phyloP scores from a whole-genome alignment of 768 basidiomycete species.

The Panellus pusillus region DNA sequence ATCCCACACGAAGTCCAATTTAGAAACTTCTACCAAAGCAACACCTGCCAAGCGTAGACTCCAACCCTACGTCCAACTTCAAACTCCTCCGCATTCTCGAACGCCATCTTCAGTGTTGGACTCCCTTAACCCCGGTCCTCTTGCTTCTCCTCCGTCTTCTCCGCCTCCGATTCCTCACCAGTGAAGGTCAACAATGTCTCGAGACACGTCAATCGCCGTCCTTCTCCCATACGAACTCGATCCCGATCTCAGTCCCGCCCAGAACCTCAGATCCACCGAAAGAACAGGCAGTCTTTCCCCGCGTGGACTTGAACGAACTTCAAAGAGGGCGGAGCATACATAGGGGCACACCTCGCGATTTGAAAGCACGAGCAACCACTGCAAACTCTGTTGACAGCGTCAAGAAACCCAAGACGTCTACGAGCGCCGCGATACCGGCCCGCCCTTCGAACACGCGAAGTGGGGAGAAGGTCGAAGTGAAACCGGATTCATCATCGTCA shows the following conservation, averaged over 20 bases:
- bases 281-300: neutral
- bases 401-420: neutral
- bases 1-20: neutral
- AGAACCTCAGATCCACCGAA: neutral
- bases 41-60: neutral
- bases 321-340: constrained; percentile 3
- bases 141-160: constrained; percentile 24
- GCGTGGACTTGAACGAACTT: neutral
- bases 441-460: neutral
- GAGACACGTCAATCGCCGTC: constrained; percentile 13
- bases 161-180: constrained; percentile 24
- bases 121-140: constrained; percentile 17
- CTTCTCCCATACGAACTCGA: constrained; percentile 1
- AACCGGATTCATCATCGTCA: neutral
- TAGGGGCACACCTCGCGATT: neutral
- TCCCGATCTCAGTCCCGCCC: constrained; percentile 14
- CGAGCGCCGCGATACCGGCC: neutral
- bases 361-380: neutral
- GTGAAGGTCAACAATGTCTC: neutral
- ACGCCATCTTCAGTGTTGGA: constrained; percentile 30
- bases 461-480: neutral
- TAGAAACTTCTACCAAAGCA: constrained; percentile 1
- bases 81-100: constrained; percentile 43
- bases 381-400: neutral
- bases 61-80: constrained; percentile 28